Conservation (phyloP, 2,329 filamentous ascomycete genomes). For the Aureobasidium sp. region DNA sequence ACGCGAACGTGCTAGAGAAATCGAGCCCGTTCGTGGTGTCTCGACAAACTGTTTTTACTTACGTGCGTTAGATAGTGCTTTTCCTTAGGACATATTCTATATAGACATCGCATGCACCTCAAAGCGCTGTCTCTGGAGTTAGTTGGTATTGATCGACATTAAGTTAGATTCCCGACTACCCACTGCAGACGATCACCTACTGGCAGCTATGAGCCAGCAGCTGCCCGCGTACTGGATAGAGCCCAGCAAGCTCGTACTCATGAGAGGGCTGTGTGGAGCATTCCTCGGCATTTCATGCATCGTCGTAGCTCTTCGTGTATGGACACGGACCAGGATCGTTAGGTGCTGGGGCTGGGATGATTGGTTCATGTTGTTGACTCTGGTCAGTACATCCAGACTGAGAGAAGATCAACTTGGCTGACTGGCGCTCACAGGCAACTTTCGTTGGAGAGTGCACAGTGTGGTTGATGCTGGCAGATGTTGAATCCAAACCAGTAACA, state of each 20-base stretch:
- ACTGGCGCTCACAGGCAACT: constrained; percentile 10
- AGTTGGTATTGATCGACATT: not conserved
- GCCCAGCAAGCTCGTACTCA: not conserved
- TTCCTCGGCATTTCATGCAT: constrained; percentile 34
- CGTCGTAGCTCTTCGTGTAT: constrained; percentile 33
- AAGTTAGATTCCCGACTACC: not conserved
- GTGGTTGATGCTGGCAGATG: not conserved
- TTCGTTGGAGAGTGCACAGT: constrained; percentile 14
- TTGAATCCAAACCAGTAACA: not conserved
- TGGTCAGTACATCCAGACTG: constrained; percentile 26
- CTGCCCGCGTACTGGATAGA: not conserved
- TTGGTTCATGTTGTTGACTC: constrained; percentile 33
- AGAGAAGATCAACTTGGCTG: not conserved
- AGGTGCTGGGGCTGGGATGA: constrained; percentile 40
- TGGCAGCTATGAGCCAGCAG: not conserved
- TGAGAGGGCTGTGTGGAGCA: constrained; percentile 17
- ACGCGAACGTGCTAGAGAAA: not conserved
- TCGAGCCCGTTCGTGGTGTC: not conserved
- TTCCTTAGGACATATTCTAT: no score
- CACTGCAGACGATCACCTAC: not conserved
- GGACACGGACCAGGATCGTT: constrained; percentile 34
- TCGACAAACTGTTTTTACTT: not conserved
- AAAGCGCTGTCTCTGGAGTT: no score
- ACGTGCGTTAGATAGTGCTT: no score
- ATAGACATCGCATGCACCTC: no score